phyloP scores from a whole-genome alignment of 2,329 filamentous ascomycete genomes.

The Aciculosporium take region DNA sequence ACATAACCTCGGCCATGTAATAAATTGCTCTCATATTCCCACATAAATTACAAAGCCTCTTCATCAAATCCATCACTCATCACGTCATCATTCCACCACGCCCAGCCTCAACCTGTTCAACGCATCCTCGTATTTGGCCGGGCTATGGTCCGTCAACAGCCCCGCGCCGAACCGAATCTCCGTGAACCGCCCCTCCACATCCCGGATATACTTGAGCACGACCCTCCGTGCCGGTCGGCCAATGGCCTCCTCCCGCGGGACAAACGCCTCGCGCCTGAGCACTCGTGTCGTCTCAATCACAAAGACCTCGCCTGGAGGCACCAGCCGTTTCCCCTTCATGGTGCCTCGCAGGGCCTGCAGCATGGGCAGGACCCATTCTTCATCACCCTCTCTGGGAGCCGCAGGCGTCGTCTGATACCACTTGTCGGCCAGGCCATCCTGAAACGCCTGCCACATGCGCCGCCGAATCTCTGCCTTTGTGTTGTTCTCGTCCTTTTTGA shows the following conservation, averaged over 20 bases:
- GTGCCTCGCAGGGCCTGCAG: conserved; percentile 50
- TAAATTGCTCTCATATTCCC: too few relatives aligned
- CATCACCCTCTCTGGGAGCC: conserved; percentile 36
- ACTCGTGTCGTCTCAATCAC: conserved; percentile 54
- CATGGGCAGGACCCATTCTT: conserved; percentile 54
- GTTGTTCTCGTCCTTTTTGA: conserved; percentile 55
- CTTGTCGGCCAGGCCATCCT: conserved; percentile 44
- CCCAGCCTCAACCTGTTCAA: conserved; percentile 44
- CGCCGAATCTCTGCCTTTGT: conserved; percentile 53
- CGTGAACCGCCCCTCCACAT: conserved; percentile 56
- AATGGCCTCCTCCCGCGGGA: conserved; percentile 33
- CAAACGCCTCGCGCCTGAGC: conserved; percentile 51
- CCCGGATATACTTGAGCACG: conserved; percentile 54
- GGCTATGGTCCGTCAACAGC: conserved; percentile 65
- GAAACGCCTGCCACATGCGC: conserved; percentile 51
- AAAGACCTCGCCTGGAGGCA: conserved; percentile 67
- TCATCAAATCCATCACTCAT: too few relatives aligned
- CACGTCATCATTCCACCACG: conserved; percentile 19
- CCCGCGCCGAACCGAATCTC: conserved; percentile 58
- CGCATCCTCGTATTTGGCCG: conserved; percentile 57
- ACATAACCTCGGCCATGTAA: too few relatives aligned
- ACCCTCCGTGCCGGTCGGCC: conserved; percentile 53
- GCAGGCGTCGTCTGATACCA: conserved; percentile 32
- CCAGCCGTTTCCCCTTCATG: conserved; percentile 55
- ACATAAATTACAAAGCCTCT: too few relatives aligned